These are phyloP conservation scores for Mycena olivaceomarginata DNA, from an alignment of 768 basidiomycete genomes.

Conservation along the genomic window DNA sequence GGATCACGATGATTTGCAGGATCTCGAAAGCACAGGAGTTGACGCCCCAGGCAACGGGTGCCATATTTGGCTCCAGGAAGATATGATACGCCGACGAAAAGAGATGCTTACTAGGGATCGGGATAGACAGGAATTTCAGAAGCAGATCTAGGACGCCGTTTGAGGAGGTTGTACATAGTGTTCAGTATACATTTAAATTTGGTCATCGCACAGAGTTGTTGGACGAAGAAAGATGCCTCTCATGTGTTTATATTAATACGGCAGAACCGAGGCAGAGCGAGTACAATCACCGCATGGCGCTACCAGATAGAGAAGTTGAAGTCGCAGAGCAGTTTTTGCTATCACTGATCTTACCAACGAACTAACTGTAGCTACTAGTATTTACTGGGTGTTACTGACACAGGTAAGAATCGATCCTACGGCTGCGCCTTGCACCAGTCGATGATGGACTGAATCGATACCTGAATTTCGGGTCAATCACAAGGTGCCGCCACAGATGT, in stretches of 20 bases:
- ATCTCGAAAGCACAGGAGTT: not conserved
- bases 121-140: conserved; percentile 25
- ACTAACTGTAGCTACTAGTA: too few relatives aligned
- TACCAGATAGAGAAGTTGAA: too few relatives aligned
- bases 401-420: too few relatives aligned
- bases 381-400: too few relatives aligned
- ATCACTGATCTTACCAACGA: too few relatives aligned
- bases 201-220: not conserved
- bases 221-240: not conserved
- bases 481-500: too few relatives aligned
- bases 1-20: conserved; percentile 3
- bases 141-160: conserved; percentile 21
- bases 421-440: too few relatives aligned
- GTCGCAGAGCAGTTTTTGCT: too few relatives aligned
- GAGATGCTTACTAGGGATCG: conserved; percentile 13
- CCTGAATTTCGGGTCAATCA: too few relatives aligned
- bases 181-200: conserved; percentile 4
- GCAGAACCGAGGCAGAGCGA: not conserved
- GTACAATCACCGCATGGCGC: too few relatives aligned
- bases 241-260: not conserved
- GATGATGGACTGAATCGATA: too few relatives aligned
- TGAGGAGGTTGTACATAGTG: conserved; percentile 1
- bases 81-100: conserved; percentile 11
- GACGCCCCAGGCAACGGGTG: not conserved
- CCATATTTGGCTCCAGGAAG: conserved; percentile 14